Conservation (phyloP, 345 rosid genomes). For the Hirschfeldia incana region DNA sequence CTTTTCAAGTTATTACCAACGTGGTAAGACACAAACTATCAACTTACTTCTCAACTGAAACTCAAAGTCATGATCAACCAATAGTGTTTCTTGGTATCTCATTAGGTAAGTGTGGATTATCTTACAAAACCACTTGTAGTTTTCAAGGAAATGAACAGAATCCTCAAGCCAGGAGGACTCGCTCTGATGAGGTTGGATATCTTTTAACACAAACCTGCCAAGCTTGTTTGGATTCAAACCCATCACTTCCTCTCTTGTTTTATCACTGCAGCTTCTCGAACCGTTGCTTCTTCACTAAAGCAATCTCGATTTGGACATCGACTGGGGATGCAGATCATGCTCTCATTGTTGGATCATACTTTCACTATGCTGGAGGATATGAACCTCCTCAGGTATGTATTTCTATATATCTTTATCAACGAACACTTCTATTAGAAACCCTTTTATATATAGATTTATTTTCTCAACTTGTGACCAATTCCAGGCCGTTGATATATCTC, state of each 20-base stretch:
- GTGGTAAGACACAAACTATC: slow-evolving; percentile 52
- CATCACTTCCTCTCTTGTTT: not conserved
- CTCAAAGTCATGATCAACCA: not conserved
- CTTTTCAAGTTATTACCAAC: slow-evolving; percentile 81
- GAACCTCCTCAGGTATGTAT: slow-evolving; percentile 78
- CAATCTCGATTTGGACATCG: slow-evolving; percentile 94
- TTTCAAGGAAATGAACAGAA: slow-evolving; percentile 75
- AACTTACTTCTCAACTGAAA: not conserved
- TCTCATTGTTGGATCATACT: slow-evolving; percentile 80
- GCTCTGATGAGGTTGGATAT: slow-evolving; percentile 84
- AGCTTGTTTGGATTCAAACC: slow-evolving; percentile 9
- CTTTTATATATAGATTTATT: not conserved
- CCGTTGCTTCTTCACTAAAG: slow-evolving; percentile 89
- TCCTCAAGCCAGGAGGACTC: slow-evolving; percentile 84
- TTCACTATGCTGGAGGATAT: slow-evolving; percentile 87
- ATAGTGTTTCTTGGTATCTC: not conserved
- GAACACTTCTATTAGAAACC: not conserved
- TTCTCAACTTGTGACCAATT: slow-evolving; percentile 15
- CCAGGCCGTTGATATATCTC: slow-evolving; percentile 96
- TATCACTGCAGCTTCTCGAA: slow-evolving; percentile 68
- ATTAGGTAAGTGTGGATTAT: slow-evolving; percentile 90
- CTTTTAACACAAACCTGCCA: not conserved
- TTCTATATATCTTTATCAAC: slow-evolving; percentile 12
- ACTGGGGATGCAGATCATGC: slow-evolving; percentile 82
- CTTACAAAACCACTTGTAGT: slow-evolving; percentile 77